Conservation (phyloP, 495 filamentous ascomycete genomes). For the Penicillium coprophilum region DNA sequence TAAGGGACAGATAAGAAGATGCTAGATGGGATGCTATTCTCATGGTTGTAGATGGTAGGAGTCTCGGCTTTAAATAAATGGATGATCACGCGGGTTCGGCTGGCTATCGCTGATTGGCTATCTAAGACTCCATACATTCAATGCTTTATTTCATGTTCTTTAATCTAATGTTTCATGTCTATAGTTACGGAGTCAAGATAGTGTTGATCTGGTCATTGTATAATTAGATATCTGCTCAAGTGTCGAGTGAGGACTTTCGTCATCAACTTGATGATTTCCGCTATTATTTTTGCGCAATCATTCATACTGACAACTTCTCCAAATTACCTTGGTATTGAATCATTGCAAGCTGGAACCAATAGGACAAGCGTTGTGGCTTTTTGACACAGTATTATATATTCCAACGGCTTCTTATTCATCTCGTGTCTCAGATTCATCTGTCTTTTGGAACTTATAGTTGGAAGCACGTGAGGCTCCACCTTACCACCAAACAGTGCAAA, state of each 20-base stretch:
- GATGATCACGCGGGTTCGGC: not conserved
- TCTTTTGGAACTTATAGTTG: not conserved
- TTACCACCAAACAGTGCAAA: slow-evolving; percentile 3
- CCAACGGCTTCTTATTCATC: not conserved
- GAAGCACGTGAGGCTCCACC: not conserved
- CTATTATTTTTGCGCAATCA: not conserved
- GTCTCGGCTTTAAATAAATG: slow-evolving; percentile 4
- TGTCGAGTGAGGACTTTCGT: not conserved
- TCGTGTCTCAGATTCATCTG: not conserved
- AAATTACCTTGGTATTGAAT: not conserved
- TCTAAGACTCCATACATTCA: not conserved
- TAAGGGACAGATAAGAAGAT: not conserved
- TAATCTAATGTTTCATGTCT: not conserved
- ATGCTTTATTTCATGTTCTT: not conserved
- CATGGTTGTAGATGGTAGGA: not conserved
- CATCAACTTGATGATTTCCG: not conserved
- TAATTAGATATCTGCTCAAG: not conserved
- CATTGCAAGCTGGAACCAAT: not conserved
- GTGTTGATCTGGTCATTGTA: not conserved
- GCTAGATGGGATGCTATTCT: not conserved
- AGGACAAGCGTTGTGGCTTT: not conserved
- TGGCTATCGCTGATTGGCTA: not conserved
- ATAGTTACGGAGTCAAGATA: not conserved
- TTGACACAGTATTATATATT: not conserved
- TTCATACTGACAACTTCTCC: not conserved